These are phyloP conservation scores for Didymella exigua DNA, from an alignment of 2,329 filamentous ascomycete genomes.

Conservation along the genomic window DNA sequence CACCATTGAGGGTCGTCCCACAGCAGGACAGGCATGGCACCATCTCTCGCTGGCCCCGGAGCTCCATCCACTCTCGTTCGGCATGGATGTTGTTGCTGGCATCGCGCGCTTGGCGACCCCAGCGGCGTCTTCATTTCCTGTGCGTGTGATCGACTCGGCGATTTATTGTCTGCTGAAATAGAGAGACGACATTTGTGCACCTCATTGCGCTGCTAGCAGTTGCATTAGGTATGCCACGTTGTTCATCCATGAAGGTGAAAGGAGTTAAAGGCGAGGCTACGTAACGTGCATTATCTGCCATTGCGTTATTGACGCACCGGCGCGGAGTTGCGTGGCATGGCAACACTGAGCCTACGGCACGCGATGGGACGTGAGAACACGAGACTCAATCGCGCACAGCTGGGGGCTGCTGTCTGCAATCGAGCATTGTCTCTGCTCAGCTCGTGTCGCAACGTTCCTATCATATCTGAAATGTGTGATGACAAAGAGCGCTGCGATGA, in stretches of 20 bases:
- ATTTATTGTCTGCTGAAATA: conserved; percentile 7
- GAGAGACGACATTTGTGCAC: conserved; percentile 1
- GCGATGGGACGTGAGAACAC: conserved; percentile 10
- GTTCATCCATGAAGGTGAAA: not conserved
- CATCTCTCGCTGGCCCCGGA: conserved; percentile 4
- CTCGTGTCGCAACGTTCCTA: not conserved
- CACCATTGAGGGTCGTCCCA: conserved; percentile 8
- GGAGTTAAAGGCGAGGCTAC: not conserved
- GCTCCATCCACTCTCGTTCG: not conserved
- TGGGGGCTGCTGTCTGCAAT: conserved; percentile 3
- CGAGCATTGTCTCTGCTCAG: not conserved
- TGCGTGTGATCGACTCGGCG: conserved; percentile 14
- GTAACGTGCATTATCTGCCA: conserved; percentile 8
- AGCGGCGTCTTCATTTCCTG: conserved; percentile 13
- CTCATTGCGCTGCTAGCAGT: not conserved
- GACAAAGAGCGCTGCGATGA: not conserved
- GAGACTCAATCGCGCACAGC: conserved; percentile 9
- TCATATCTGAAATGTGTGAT: not conserved
- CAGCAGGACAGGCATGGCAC: conserved; percentile 11
- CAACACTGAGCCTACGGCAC: conserved; percentile 11
- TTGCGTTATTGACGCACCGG: conserved; percentile 4
- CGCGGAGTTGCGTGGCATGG: conserved; percentile 12
- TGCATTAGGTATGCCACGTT: not conserved
- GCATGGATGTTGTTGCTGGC: conserved; percentile 7
- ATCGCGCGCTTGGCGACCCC: conserved; percentile 9